A percentile compares a stretch with the other conserved stretches of the same genome.
These are phyloP conservation scores for Pythium sp. DNA, from an alignment of 352 stramenopile genomes.

Conservation along the genomic window DNA sequence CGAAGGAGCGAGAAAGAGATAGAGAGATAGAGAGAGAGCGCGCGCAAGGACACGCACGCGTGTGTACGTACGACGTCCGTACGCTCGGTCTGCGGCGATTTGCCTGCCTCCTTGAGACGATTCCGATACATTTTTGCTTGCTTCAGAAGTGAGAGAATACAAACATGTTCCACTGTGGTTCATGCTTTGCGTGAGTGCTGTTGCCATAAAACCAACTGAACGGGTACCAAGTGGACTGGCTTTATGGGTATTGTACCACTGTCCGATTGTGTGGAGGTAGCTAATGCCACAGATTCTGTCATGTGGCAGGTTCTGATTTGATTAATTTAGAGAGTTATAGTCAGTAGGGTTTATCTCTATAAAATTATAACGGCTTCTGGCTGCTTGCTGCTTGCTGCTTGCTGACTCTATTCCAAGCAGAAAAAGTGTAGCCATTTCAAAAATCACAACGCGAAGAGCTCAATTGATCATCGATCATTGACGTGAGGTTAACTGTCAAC, in stretches of 20 bases:
- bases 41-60: not conserved
- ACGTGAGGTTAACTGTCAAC: too few species aligned
- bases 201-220: conserved; percentile 13
- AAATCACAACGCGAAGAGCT: not conserved
- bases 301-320: not conserved
- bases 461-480: not conserved
- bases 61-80: not conserved
- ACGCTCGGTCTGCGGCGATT: not conserved
- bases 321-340: not conserved
- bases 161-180: not conserved
- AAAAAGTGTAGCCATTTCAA: not conserved
- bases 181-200: conserved; percentile 3
- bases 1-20: not conserved
- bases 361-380: not conserved
- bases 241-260: not conserved
- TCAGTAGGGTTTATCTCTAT: not conserved
- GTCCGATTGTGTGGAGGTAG: not conserved
- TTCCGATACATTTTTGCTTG: not conserved
- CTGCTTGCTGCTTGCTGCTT: not conserved
- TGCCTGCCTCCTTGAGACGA: not conserved
- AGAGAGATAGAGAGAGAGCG: not conserved
- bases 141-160: not conserved
- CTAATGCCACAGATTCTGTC: not conserved
- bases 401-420: not conserved
- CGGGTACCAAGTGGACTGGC: conserved; percentile 8